phyloP scores from a whole-genome alignment of 2,329 filamentous ascomycete genomes.

The Stachybotrys echinatus region DNA sequence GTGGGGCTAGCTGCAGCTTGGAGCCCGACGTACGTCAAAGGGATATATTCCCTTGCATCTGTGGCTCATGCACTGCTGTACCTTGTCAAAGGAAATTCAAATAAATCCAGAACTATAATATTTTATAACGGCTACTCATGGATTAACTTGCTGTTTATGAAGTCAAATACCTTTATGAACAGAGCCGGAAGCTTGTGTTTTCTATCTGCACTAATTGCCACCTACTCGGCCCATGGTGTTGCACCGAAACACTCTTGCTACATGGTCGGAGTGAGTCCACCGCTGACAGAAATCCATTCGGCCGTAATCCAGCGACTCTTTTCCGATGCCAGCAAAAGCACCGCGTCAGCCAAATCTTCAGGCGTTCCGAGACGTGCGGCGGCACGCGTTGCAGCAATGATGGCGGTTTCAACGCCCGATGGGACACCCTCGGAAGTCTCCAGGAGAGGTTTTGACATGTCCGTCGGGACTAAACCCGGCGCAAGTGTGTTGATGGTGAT shows the following conservation, averaged over 20 bases:
- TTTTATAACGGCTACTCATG: too few relatives aligned
- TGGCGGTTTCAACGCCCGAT: conserved; percentile 7
- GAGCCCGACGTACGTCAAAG: too few relatives aligned
- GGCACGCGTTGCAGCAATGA: conserved; percentile 20
- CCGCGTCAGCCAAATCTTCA: conserved; percentile 23
- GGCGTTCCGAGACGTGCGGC: conserved; percentile 23
- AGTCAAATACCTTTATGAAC: too few relatives aligned
- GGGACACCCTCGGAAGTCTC: conserved; percentile 6
- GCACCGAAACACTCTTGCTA: neutral
- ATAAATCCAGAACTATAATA: too few relatives aligned
- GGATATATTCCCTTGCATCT: too few relatives aligned
- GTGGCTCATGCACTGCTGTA: too few relatives aligned
- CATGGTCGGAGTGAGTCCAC: conserved; percentile 19
- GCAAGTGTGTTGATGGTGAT: conserved; percentile 34
- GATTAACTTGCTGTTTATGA: too few relatives aligned
- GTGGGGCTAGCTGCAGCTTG: too few relatives aligned
- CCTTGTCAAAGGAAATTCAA: too few relatives aligned
- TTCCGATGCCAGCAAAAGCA: conserved; percentile 29
- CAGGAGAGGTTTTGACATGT: conserved; percentile 10
- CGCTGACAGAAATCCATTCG: conserved; percentile 31
- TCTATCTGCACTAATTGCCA: too few relatives aligned
- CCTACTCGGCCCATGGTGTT: too few relatives aligned
- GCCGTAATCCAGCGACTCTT: conserved; percentile 38
- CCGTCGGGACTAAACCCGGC: conserved; percentile 29
- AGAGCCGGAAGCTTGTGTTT: too few relatives aligned